Conservation (phyloP, 345 rosid species). For the Salix suchowensis region DNA sequence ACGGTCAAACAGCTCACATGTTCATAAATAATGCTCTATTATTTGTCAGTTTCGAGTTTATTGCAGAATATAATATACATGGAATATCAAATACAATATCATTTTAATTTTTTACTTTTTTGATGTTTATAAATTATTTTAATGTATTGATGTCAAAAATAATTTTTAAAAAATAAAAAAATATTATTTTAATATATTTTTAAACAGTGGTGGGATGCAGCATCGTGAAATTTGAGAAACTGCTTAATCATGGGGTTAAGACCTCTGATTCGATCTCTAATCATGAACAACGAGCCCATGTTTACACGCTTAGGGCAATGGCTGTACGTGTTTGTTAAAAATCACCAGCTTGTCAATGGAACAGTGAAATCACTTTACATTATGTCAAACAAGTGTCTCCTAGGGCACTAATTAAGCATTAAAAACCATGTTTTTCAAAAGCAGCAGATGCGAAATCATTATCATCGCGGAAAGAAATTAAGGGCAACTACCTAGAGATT, state of each 20-base stretch:
- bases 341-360: neutral
- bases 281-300: neutral
- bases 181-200: no score
- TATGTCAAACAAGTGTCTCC: neutral
- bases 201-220: rapidly evolving
- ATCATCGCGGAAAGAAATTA: neutral
- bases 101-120: no score
- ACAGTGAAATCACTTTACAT: neutral
- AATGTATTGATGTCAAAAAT: no score
- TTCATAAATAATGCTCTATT: no score
- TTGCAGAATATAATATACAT: no score
- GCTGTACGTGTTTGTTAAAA: neutral
- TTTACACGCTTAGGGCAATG: neutral
- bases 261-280: neutral
- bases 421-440: neutral
- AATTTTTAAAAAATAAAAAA: no score
- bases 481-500: neutral
- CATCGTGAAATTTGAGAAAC: neutral
- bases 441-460: neutral
- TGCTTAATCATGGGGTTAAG: neutral
- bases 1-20: no score
- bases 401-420: neutral
- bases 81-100: no score
- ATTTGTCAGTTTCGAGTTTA: no score
- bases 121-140: no score